Conservation (phyloP, 257 asterid species). For the Rauvolfia tetraphylla region DNA sequence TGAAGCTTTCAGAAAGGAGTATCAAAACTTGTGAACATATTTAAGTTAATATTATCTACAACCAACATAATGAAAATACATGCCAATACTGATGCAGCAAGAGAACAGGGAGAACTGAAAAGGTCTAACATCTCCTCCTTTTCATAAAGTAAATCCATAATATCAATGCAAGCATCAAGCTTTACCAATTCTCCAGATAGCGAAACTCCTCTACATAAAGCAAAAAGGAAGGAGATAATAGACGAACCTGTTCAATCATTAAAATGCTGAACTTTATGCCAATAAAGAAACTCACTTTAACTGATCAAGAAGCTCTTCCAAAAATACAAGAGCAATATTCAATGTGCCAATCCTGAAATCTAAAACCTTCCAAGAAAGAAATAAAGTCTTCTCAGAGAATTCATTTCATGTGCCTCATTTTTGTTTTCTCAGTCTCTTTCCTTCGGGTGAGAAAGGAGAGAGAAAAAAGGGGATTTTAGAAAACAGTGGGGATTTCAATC, state of each 20-base stretch:
- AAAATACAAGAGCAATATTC: constrained; percentile 36
- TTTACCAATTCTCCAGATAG: constrained; percentile 52
- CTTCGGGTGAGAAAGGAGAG: neutral
- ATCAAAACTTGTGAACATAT: neutral
- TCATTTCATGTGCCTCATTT: neutral
- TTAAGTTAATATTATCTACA: neutral
- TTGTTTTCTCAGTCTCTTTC: neutral
- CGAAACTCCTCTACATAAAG: constrained; percentile 48
- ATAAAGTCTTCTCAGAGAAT: constrained; percentile 5
- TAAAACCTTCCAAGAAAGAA: constrained; percentile 41
- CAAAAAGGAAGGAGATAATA: constrained; percentile 1
- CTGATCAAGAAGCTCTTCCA: constrained; percentile 62
- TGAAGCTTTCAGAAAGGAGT: constrained; percentile 12
- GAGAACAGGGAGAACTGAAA: constrained; percentile 46
- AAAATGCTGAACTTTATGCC: constrained; percentile 2
- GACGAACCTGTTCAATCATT: neutral
- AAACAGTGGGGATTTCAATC: neutral
- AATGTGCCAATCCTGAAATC: constrained; percentile 56
- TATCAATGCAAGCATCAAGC: constrained; percentile 66
- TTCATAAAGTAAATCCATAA: constrained; percentile 84
- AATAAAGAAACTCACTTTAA: constrained; percentile 46
- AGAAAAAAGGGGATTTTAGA: neutral
- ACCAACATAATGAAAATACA: constrained; percentile 10
- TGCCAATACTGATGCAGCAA: constrained; percentile 74
- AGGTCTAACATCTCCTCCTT: constrained; percentile 54